phyloP scores from a whole-genome alignment of 805 yeast genomes.

The Saccharomycopsis sp. region DNA sequence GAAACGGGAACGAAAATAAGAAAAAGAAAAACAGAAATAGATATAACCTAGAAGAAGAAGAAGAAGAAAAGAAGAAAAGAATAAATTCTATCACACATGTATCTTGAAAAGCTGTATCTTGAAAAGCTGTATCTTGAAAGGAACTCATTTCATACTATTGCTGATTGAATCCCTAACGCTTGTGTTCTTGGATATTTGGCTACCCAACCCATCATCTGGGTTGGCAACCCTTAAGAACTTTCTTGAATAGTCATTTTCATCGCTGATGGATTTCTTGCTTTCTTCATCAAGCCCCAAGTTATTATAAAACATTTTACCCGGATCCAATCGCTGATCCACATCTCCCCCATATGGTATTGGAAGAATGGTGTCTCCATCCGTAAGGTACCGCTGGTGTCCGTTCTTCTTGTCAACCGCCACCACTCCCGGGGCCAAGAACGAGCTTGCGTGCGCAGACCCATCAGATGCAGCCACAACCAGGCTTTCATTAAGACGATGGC shows the following conservation, averaged over 20 bases:
- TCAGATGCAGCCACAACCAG: constrained; percentile 8
- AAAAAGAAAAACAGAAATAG: too few relatives aligned
- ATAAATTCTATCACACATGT: background rate
- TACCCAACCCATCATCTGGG: constrained; percentile 28
- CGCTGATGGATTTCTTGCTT: constrained; percentile 33
- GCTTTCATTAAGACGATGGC: constrained; percentile 20
- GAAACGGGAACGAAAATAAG: too few relatives aligned
- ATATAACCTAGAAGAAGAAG: background rate
- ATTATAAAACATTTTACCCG: constrained; percentile 36
- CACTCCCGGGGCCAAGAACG: too few relatives aligned
- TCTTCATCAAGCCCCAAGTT: constrained; percentile 15
- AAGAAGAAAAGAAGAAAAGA: background rate
- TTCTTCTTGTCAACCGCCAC: constrained; percentile 21
- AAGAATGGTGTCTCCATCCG: constrained; percentile 22
- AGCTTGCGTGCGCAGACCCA: background rate
- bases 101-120: too few relatives aligned
- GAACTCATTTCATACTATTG: background rate
- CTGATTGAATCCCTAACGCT: background rate
- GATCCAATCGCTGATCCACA: constrained; percentile 58
- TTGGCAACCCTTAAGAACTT: constrained; percentile 39
- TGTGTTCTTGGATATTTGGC: constrained; percentile 1
- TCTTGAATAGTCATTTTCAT: constrained; percentile 41
- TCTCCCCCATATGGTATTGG: constrained; percentile 21
- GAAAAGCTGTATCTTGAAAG: too few relatives aligned
- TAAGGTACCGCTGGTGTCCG: constrained; percentile 13